Evolutionary conservation across 73 alveolate species (phyloP).

Genomic region (Uronychia setigera): DNA sequence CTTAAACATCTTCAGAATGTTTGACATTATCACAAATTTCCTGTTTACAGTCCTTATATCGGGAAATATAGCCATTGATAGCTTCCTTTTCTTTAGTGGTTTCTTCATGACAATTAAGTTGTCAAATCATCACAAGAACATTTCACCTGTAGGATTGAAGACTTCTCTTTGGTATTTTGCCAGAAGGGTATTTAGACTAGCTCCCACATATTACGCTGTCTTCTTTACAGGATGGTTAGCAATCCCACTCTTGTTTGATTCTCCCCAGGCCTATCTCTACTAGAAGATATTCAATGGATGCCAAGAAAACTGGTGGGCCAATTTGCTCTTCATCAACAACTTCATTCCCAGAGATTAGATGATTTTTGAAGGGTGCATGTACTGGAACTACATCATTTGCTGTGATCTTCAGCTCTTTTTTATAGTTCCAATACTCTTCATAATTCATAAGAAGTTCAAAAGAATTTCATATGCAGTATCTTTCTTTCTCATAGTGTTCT

Average conservation of each 20-base stretch:
- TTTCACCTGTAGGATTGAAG: too few relatives aligned
- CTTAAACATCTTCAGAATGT: neutral
- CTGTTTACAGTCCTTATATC: neutral
- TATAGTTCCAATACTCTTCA: neutral
- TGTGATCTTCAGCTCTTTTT: neutral
- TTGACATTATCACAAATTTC: neutral
- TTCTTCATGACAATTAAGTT: neutral
- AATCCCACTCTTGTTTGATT: neutral
- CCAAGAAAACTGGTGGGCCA: conserved; percentile 1
- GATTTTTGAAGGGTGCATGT: neutral
- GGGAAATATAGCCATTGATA: neutral
- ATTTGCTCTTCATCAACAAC: neutral
- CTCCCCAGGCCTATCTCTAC: neutral
- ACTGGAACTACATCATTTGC: neutral
- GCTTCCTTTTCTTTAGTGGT: neutral
- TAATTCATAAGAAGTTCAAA: neutral
- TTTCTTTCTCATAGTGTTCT: neutral
- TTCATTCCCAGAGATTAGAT: neutral
- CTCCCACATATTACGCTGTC: neutral
- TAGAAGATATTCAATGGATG: neutral
- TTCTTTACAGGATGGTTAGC: neutral
- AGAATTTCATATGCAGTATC: neutral
- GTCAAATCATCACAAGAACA: too few relatives aligned
- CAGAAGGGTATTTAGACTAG: neutral
- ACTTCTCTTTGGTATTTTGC: neutral